Evolutionary conservation across 2,329 filamentous ascomycete genomes (phyloP), one percentile per base, ranked within the genome.

Genomic region (Cladosporium colombiae): DNA sequence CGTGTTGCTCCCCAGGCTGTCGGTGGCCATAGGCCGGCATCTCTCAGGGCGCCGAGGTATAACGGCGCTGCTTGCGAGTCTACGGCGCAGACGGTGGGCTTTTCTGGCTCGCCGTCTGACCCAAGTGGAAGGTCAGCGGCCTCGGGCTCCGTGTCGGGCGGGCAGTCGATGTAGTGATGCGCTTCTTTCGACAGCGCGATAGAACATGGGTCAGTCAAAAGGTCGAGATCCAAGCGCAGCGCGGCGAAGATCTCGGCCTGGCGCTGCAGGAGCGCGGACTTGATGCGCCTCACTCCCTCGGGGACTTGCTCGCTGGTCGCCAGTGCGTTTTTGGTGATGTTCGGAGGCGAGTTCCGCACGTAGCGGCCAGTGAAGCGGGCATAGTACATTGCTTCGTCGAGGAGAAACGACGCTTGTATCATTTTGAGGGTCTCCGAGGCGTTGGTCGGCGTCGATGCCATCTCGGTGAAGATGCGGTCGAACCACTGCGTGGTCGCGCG

Each of bases 321-420:
- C 37, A 40, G 29, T 16, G 25, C 29, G 8, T 11, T 56, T n/a
- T 59, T 62, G 21, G 55, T 58, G 7, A 62, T 53, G 16, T 68
- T 35, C 3, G 33, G 18, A 11, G 68, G 55, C 44, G 65, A 62
- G 6, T 52, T 50, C n/a, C 68, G 66, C 25, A 74, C 63, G 65
- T 66, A 75, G 60, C 67, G 69, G 18, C 68, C 65, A 13, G 72
- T 71, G 68, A 74, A 73, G 52, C 73, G 70, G 3, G 72, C 68
- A 68, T 75, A 75, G 63, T 66, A 74, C 62, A 69, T 60, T 18
- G 74, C 68, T 58, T 75, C 73, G 60, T 74, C 69, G 64, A 74
- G 70, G 35, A 71, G 25, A 52, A 67, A 70, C 14, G 70, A 66
- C 1, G 72, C 70, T 62, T 75, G 67, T 49, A 74, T 66, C 59